These are phyloP conservation scores for Penicillium sp. DNA, from an alignment of 2,329 filamentous ascomycete species.

Conservation along the genomic window DNA sequence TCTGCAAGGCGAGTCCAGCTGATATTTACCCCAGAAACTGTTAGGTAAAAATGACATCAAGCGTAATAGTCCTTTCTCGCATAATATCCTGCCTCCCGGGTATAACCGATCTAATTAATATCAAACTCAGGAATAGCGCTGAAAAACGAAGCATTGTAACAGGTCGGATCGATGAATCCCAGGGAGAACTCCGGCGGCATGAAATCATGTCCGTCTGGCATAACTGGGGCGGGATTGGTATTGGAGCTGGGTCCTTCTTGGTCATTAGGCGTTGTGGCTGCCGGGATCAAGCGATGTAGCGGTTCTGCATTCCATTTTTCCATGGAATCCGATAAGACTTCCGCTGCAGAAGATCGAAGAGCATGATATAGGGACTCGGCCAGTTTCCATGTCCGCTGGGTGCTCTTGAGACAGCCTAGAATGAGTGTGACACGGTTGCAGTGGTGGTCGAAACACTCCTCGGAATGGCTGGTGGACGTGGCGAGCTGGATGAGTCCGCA, in stretches of 20 bases:
- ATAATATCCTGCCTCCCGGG: neutral
- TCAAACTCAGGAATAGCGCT: slow-evolving; percentile 27
- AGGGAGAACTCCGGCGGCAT: slow-evolving; percentile 25
- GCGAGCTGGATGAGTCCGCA: slow-evolving; percentile 36
- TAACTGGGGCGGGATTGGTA: slow-evolving; percentile 8
- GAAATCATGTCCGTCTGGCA: slow-evolving; percentile 25
- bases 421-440: slow-evolving; percentile 36
- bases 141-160: slow-evolving; percentile 30
- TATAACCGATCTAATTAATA: slow-evolving; percentile 13
- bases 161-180: slow-evolving; percentile 30
- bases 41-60: neutral
- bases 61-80: neutral
- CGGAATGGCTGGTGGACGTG: slow-evolving; percentile 30
- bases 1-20: neutral
- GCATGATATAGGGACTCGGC: slow-evolving; percentile 27
- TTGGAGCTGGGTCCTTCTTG: slow-evolving; percentile 14
- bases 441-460: slow-evolving; percentile 39
- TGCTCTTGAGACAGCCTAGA: slow-evolving; percentile 33
- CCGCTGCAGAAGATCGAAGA: slow-evolving; percentile 27
- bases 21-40: neutral
- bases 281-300: slow-evolving; percentile 20
- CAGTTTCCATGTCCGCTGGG: slow-evolving; percentile 29
- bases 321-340: slow-evolving; percentile 27
- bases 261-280: slow-evolving; percentile 17
- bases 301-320: slow-evolving; percentile 27